A percentile compares a stretch with the other conserved stretches of the same genome.
phyloP scores from a whole-genome alignment of 768 basidiomycete genomes.

The Kwoniella pini region DNA sequence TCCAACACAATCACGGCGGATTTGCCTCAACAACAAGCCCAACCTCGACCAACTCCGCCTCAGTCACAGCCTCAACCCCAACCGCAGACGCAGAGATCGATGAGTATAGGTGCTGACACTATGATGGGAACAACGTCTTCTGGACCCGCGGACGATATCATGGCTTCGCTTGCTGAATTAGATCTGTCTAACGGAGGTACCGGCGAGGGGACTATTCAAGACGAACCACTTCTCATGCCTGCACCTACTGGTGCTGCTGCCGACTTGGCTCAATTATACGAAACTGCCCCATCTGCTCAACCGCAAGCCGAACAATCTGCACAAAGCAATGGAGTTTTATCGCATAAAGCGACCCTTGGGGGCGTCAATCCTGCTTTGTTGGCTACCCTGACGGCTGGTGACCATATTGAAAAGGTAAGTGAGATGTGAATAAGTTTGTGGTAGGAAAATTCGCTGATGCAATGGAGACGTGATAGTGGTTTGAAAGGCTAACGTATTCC shows the following conservation, averaged over 20 bases:
- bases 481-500: conserved; percentile 74
- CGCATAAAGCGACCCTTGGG: conserved; percentile 36
- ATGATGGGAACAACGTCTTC: conserved; percentile 54
- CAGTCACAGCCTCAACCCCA: conserved; percentile 9
- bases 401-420: conserved; percentile 70
- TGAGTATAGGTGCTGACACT: conserved; percentile 45
- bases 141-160: conserved; percentile 61
- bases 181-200: conserved; percentile 56
- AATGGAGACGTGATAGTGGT: conserved; percentile 68
- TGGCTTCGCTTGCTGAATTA: conserved; percentile 78
- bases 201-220: conserved; percentile 38
- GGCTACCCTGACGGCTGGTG: conserved; percentile 62
- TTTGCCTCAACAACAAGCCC: not conserved
- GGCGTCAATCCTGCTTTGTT: conserved; percentile 38
- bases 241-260: conserved; percentile 7
- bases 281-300: not conserved
- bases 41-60: not conserved
- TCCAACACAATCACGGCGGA: conserved; percentile 8
- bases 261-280: conserved; percentile 1
- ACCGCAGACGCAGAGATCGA: conserved; percentile 26
- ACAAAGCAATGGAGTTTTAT: conserved; percentile 14
- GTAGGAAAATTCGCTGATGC: conserved; percentile 3
- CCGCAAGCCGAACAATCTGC: not conserved
- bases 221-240: conserved; percentile 40
- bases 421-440: too few relatives aligned